Evolutionary conservation across 345 rosid genomes (phyloP).

Genomic region (Citrus australasica): DNA sequence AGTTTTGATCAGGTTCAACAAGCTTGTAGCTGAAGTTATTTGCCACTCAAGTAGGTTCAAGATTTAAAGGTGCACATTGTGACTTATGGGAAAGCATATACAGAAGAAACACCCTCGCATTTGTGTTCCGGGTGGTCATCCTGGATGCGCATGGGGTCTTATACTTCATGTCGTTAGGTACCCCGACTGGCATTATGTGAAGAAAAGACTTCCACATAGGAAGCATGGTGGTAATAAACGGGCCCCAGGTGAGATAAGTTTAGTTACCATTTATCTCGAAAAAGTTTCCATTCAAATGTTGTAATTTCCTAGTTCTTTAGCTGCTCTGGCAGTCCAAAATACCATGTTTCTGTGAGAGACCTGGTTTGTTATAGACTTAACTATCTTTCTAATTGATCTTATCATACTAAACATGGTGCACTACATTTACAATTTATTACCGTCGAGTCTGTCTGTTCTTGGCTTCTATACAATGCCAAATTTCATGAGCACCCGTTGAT

Average conservation of each 20-base stretch:
- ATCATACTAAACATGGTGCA: background rate
- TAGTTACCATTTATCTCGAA: background rate
- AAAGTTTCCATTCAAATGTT: background rate
- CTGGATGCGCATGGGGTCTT: slow-evolving; percentile 65
- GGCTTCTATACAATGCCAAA: background rate
- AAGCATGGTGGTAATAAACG: slow-evolving; percentile 23
- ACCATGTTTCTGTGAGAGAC: background rate
- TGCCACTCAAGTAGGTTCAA: background rate
- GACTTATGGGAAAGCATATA: slow-evolving; percentile 48
- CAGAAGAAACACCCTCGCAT: slow-evolving; percentile 23
- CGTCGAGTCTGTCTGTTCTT: background rate
- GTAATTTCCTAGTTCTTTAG: background rate
- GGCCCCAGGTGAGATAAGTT: slow-evolving; percentile 25
- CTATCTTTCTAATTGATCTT: background rate
- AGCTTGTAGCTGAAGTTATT: slow-evolving; percentile 13
- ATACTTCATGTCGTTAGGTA: slow-evolving; percentile 56
- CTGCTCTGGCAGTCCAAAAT: background rate
- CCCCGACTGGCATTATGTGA: slow-evolving; percentile 60
- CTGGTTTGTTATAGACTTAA: background rate
- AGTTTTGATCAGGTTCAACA: slow-evolving; percentile 33
- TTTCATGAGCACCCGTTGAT: background rate
- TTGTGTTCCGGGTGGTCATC: slow-evolving; percentile 28
- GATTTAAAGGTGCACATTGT: background rate
- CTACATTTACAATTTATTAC: background rate
- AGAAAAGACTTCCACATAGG: slow-evolving; percentile 56